Base-by-base conservation (phyloP, 768 basidiomycete species). In the Pulveroboletus ravenelii region DNA sequence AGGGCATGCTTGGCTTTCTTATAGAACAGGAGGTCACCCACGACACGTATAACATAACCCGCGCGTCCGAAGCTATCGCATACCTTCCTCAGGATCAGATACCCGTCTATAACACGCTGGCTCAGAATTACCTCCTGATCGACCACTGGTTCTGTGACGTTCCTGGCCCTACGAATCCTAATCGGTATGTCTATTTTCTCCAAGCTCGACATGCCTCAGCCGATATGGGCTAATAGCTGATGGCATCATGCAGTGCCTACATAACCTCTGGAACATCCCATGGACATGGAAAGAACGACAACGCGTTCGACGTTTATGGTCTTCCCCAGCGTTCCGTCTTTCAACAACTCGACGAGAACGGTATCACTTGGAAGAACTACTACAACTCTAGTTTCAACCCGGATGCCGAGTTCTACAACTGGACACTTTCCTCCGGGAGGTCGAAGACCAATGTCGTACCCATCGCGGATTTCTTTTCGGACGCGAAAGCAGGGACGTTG, bases 331-430 rank as follows among this genome's bases (percentile, higher is more conserved):
- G 62, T 8, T 63, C 62, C 38, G 62, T 63, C 30, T 63, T 63
- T 15, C 62, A 62, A 32, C 62, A 63, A 13, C 57, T 63, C 41
- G 62, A 63, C 18, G 62, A 63, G 20, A 45, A 52, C 17, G 59
- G 62, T n/a, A 29, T 63, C 6, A 64, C 52, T 1, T 63, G 62
- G 62, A 34, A 15, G 18, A 63, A 63, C 25, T 64, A 64, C 30
- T 63, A 64, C 39, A 63, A 63, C 45, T 63, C 62, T 1, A 63
- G 62, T 37, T 63, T 63, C 53, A 56, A 59, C 32, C 62, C 62
- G 3, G 62, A 63, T 4, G 38, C 62, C 18, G 45, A 52, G 3
- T 64, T 63, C 13, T 63, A 63, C 15, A 8, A 10, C 7, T 63
- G 62, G 62, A 63, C 62, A 1, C 10, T 46, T 10, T 44, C 47